Conservation (phyloP, 441 rosid genomes). For the Theobroma grandiflorum region DNA sequence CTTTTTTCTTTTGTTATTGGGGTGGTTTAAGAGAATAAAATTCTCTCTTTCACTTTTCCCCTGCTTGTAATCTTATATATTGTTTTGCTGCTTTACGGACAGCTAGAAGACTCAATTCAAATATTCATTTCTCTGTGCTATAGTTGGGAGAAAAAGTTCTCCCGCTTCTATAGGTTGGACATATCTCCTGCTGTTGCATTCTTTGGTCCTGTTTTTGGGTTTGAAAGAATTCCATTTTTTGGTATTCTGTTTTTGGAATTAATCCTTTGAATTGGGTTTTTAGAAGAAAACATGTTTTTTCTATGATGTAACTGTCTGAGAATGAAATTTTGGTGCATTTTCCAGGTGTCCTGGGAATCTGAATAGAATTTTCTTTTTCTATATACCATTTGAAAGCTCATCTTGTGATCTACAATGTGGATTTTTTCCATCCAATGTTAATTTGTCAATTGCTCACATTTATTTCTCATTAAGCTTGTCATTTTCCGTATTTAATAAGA, state of each 20-base stretch:
- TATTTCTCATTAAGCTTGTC: slow-evolving; percentile 7
- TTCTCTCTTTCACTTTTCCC: slow-evolving; percentile 47
- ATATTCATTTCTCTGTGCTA: slow-evolving; percentile 30
- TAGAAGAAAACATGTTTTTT: not conserved
- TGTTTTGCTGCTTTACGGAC: slow-evolving; percentile 33
- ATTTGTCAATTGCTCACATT: slow-evolving; percentile 5
- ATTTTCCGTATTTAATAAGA: not conserved
- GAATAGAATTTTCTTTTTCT: slow-evolving; percentile 10
- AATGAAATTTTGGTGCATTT: slow-evolving; percentile 12
- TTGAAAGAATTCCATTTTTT: not conserved
- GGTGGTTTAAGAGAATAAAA: slow-evolving; percentile 47
- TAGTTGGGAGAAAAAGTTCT: slow-evolving; percentile 34
- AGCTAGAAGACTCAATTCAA: slow-evolving; percentile 30
- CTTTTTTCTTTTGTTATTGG: slow-evolving; percentile 36
- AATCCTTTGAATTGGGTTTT: slow-evolving; percentile 1
- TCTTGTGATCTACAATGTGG: slow-evolving; percentile 8
- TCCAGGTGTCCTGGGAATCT: not conserved
- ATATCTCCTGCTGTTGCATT: not conserved
- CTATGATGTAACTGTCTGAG: slow-evolving; percentile 14
- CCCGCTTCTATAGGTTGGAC: slow-evolving; percentile 16
- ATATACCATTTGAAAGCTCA: not conserved
- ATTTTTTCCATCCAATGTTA: not conserved
- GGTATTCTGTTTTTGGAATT: not conserved
- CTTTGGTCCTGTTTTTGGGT: not conserved
- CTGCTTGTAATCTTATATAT: slow-evolving; percentile 39